Evolutionary conservation across 2,329 filamentous ascomycete species (phyloP).

Genomic region (Exophiala aquamarina): DNA sequence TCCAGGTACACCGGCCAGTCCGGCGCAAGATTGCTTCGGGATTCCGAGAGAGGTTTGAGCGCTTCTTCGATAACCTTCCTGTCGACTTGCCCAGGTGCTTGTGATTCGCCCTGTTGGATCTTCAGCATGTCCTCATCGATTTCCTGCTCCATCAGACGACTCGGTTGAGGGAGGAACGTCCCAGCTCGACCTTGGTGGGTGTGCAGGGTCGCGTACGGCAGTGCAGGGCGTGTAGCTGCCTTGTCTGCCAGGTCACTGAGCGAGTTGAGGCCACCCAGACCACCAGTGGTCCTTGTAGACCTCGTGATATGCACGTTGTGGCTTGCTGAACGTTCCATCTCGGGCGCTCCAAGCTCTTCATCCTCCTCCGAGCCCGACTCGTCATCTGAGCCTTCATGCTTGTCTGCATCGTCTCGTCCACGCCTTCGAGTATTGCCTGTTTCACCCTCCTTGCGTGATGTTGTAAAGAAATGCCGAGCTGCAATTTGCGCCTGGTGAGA

Average conservation of each 20-base stretch:
- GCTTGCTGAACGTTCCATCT: slow-evolving; percentile 62
- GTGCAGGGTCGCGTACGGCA: slow-evolving; percentile 47
- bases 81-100: slow-evolving; percentile 44
- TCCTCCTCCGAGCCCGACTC: slow-evolving; percentile 43
- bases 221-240: slow-evolving; percentile 43
- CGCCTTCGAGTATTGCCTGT: slow-evolving; percentile 32
- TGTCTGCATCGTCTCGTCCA: slow-evolving; percentile 39
- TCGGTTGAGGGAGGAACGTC: slow-evolving; percentile 39
- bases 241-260: slow-evolving; percentile 58
- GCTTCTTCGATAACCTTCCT: slow-evolving; percentile 38
- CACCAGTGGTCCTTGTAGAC: slow-evolving; percentile 51
- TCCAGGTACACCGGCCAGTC: slow-evolving; percentile 46
- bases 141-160: slow-evolving; percentile 46
- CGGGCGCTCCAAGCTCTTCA: slow-evolving; percentile 45
- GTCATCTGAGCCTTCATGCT: slow-evolving; percentile 39
- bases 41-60: slow-evolving; percentile 23
- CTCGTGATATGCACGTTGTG: slow-evolving; percentile 58
- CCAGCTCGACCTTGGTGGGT: slow-evolving; percentile 45
- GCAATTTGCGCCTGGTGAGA: slow-evolving; percentile 62
- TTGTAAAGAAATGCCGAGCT: slow-evolving; percentile 58
- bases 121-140: slow-evolving; percentile 47
- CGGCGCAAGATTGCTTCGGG: slow-evolving; percentile 40
- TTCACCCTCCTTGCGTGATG: slow-evolving; percentile 42
- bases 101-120: slow-evolving; percentile 40
- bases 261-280: slow-evolving; percentile 51